Evolutionary conservation across 352 stramenopile species (phyloP).

Genomic region (Phytophthora litchii): DNA sequence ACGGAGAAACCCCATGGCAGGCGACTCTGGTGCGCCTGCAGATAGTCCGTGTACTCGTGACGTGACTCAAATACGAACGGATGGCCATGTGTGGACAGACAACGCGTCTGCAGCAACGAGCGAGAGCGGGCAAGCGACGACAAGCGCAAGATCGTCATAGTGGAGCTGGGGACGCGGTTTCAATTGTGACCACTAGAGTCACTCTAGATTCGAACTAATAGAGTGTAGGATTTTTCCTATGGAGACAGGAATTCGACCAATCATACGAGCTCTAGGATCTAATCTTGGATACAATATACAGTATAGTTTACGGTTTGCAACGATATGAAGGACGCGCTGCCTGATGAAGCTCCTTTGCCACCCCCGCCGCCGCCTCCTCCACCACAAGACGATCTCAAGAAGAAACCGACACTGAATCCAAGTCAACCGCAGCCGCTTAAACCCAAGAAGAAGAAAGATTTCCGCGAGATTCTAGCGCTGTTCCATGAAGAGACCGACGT

Average conservation of each 20-base stretch:
- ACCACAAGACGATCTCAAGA: slow-evolving; percentile 35
- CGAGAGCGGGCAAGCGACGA: slow-evolving; percentile 24
- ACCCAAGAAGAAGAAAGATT: slow-evolving; percentile 58
- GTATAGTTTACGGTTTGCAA: too few relatives aligned
- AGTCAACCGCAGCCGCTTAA: slow-evolving; percentile 8
- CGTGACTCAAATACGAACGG: slow-evolving; percentile 84
- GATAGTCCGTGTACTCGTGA: slow-evolving; percentile 84
- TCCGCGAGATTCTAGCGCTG: slow-evolving; percentile 68
- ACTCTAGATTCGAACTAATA: too few relatives aligned
- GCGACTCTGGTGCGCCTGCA: slow-evolving; percentile 73
- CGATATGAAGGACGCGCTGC: not conserved
- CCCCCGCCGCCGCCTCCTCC: slow-evolving; percentile 47
- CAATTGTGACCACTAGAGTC: slow-evolving; percentile 15
- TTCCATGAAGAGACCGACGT: slow-evolving; percentile 52
- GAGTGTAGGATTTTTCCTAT: slow-evolving; percentile 4
- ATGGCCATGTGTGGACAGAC: slow-evolving; percentile 49
- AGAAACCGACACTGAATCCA: slow-evolving; percentile 9
- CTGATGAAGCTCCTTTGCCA: slow-evolving; percentile 33
- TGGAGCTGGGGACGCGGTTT: slow-evolving; percentile 4
- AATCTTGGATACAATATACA: slow-evolving; percentile 2
- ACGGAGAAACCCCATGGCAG: slow-evolving; percentile 88
- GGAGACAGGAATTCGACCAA: not conserved
- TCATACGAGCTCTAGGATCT: not conserved
- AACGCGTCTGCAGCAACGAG: slow-evolving; percentile 32
- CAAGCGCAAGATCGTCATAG: slow-evolving; percentile 40